Evolutionary conservation across 768 basidiomycete species (phyloP).

Genomic region (Lactifluus echinatus): DNA sequence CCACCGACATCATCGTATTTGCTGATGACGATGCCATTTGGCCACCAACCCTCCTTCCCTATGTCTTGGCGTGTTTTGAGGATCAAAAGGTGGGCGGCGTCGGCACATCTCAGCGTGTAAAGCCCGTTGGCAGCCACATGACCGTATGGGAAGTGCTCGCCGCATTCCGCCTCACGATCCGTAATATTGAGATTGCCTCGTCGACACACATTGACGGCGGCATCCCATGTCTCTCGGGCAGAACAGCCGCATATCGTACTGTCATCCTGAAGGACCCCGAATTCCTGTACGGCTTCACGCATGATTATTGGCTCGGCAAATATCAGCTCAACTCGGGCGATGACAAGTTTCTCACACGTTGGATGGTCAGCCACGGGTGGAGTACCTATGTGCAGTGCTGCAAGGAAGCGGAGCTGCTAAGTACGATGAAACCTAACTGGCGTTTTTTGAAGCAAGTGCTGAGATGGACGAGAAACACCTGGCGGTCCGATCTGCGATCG

Average conservation of each 20-base stretch:
- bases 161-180: constrained; percentile 85
- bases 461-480: constrained; percentile 91
- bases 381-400: constrained; percentile 88
- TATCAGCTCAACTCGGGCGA: constrained; percentile 93
- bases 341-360: constrained; percentile 89
- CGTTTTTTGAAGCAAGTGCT: constrained; percentile 90
- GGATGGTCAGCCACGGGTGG: constrained; percentile 97
- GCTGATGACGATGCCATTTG: constrained; percentile 95
- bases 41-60: constrained; percentile 86
- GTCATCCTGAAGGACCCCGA: constrained; percentile 93
- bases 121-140: constrained; percentile 67
- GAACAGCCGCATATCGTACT: constrained; percentile 90
- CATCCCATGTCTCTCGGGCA: constrained; percentile 82
- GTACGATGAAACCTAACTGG: constrained; percentile 97
- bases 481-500: constrained; percentile 82
- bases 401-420: constrained; percentile 75
- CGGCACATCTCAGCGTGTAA: constrained; percentile 84
- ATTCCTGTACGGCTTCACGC: constrained; percentile 87
- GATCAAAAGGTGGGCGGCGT: constrained; percentile 92
- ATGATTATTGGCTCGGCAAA: constrained; percentile 89
- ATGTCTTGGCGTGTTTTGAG: constrained; percentile 86
- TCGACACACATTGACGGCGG: constrained; percentile 93
- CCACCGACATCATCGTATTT: constrained; percentile 90
- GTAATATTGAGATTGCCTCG: constrained; percentile 86
- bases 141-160: constrained; percentile 95